Evolutionary conservation across 208 protist genomes (phyloP), one percentile per base, ranked within the genome.

Genomic region (Angomonas desouzai): DNA sequence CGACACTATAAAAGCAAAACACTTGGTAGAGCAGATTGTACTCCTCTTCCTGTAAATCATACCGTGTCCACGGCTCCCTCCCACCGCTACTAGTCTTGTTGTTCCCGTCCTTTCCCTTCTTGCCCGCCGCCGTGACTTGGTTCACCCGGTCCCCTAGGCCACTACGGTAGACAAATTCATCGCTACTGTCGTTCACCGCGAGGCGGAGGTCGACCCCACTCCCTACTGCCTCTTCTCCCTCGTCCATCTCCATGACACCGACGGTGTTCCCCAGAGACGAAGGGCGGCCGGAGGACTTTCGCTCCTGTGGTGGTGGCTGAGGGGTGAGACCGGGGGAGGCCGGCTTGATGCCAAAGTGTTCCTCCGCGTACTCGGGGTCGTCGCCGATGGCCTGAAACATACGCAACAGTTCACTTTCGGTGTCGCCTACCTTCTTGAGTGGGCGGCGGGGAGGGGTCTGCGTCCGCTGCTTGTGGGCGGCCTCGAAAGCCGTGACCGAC

Each of bases 311-410:
- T 13, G 36, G 36, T 40, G 36, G 36, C 36, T 40, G 36, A 40
- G 36, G 36, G 6, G 13, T 13, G 13, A 40, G 13, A 13, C 36
- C 36, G n/a, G n/a, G n/a, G n/a, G n/a, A n/a, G n/a, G n/a, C n/a
- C n/a, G n/a, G n/a, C n/a, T n/a, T n/a, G n/a, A n/a, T n/a, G n/a
- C n/a, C n/a, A n/a, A n/a, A n/a, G n/a, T n/a, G n/a, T n/a, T n/a
- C n/a, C n/a, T n/a, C n/a, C n/a, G 36, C 6, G 13, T 32, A 30
- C 58, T 55, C 53, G 16, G 38, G 51, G 18, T 72, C 55, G n/a
- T 72, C 67, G 36, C 60, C 55, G 34, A 72, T 72, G 16, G 10
- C 28, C 22, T 43, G 9, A 48, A 58, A 64, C 38, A 55, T 62
- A 22, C 60, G 58, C 9, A 69, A 6, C n/a, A 71, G 29, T 3